These are phyloP conservation scores for Wickerhamiella occidentalis DNA, from an alignment of 805 yeast species.

Conservation along the genomic window DNA sequence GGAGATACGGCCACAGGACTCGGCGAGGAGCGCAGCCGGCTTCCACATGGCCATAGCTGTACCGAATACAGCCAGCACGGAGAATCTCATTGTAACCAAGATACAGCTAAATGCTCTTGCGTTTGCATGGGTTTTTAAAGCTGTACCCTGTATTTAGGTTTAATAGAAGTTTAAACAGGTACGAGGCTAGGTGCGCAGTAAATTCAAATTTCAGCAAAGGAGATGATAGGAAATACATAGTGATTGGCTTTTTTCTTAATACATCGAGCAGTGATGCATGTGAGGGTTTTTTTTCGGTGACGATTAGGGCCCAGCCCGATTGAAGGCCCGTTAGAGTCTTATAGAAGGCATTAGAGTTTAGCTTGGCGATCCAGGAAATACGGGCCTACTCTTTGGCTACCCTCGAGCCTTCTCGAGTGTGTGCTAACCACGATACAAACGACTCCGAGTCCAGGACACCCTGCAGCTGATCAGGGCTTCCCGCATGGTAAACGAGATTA, in stretches of 20 bases:
- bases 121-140: neutral
- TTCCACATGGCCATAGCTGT: conserved; percentile 15
- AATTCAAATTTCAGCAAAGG: neutral
- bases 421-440: conserved; percentile 36
- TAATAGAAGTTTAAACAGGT: neutral
- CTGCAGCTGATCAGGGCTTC: conserved; percentile 28
- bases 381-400: conserved; percentile 8
- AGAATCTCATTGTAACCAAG: neutral
- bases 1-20: conserved; percentile 20
- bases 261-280: no score
- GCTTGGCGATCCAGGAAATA: neutral
- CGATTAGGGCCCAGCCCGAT: no score
- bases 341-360: no score
- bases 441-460: conserved; percentile 56
- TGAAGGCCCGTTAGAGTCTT: no score
- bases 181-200: neutral
- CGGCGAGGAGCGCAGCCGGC: conserved; percentile 12
- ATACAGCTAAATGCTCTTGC: neutral
- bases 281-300: no score
- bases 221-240: no score
- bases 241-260: no score
- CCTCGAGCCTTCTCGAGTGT: conserved; percentile 9
- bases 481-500: conserved; percentile 25
- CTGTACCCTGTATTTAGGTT: neutral
- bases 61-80: neutral